Conservation (phyloP, 352 stramenopile genomes). For the Pythium aphanidermatum region DNA sequence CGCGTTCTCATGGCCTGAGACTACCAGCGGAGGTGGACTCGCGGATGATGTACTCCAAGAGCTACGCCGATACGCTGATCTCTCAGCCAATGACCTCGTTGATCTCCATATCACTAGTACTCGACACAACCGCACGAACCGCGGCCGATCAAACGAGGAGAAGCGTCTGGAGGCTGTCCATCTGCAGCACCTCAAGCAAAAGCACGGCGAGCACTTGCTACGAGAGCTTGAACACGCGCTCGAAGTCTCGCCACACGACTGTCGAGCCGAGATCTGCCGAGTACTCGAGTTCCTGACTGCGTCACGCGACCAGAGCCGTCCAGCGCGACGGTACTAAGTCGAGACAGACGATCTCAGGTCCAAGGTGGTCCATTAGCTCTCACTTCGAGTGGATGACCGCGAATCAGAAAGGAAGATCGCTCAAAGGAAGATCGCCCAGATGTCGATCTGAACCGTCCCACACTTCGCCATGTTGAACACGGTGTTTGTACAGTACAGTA, state of each 20-base stretch:
- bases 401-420: too few relatives aligned
- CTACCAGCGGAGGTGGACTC: neutral
- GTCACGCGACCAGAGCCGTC: neutral
- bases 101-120: conserved; percentile 25
- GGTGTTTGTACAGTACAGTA: too few relatives aligned
- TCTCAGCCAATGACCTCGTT: conserved; percentile 38
- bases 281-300: conserved; percentile 33
- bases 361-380: too few relatives aligned
- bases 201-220: conserved; percentile 23
- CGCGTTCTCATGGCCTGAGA: conserved; percentile 1
- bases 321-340: too few relatives aligned
- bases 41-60: conserved; percentile 16
- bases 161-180: neutral
- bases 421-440: too few relatives aligned
- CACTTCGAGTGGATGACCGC: too few relatives aligned
- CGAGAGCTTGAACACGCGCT: conserved; percentile 38
- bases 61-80: conserved; percentile 37
- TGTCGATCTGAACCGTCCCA: too few relatives aligned
- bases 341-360: too few relatives aligned
- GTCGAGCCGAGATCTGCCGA: conserved; percentile 42
- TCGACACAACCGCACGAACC: too few relatives aligned
- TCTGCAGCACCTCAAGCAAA: conserved; percentile 1
- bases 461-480: too few relatives aligned
- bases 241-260: conserved; percentile 43
- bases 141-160: neutral